Evolutionary conservation across 805 yeast genomes (phyloP).

Genomic region (Ogataea nitratoaversa): DNA sequence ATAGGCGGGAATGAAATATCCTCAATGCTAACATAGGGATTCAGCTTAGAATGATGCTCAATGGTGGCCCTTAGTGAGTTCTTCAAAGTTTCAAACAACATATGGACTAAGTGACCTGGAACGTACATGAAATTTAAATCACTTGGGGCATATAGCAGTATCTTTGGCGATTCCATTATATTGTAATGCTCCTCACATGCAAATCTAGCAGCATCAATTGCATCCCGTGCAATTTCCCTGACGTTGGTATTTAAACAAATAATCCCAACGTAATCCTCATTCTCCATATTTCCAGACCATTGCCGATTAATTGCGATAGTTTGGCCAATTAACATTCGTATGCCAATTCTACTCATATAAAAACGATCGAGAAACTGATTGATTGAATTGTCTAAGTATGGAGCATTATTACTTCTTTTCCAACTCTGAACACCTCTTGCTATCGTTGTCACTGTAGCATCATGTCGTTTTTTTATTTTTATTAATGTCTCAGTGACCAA

Average conservation of each 20-base stretch:
- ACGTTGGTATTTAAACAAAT: constrained; percentile 83
- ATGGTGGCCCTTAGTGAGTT: constrained; percentile 87
- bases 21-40: constrained; percentile 46
- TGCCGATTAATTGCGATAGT: constrained; percentile 63
- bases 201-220: constrained; percentile 84
- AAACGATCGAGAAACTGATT: constrained; percentile 82
- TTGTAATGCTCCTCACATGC: constrained; percentile 92
- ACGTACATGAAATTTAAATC: constrained; percentile 84
- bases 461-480: constrained; percentile 78
- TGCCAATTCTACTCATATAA: constrained; percentile 88
- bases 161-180: constrained; percentile 79
- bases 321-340: constrained; percentile 92
- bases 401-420: constrained; percentile 50
- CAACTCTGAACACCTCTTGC: constrained; percentile 92
- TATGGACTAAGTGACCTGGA: constrained; percentile 88
- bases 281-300: constrained; percentile 36
- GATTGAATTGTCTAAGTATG: constrained; percentile 61
- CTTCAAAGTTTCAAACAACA: constrained; percentile 84
- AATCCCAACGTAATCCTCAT: constrained; percentile 77
- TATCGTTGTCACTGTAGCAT: constrained; percentile 88
- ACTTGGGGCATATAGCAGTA: constrained; percentile 69
- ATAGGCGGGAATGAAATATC: constrained; percentile 78
- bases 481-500: constrained; percentile 60
- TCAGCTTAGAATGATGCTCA: constrained; percentile 63
- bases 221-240: constrained; percentile 78